phyloP scores from a whole-genome alignment of 2,329 filamentous ascomycete genomes.

The Zasmidium citrigriseum region DNA sequence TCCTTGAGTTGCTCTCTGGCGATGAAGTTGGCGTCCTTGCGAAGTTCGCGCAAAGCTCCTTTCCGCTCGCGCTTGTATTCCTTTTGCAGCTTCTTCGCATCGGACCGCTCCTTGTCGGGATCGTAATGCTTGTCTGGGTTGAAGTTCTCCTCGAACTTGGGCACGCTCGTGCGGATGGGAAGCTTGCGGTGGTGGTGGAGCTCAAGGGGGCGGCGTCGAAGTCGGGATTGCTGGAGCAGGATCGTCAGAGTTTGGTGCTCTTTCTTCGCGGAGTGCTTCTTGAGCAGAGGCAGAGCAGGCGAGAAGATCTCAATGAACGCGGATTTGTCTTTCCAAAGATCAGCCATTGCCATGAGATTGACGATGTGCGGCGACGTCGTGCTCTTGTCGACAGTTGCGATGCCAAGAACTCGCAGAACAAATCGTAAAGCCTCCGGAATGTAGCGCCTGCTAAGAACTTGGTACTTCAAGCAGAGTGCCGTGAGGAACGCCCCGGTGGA shows the following conservation, averaged over 20 bases:
- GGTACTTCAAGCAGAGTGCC: constrained; percentile 78
- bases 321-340: constrained; percentile 71
- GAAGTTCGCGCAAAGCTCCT: constrained; percentile 87
- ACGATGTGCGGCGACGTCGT: constrained; percentile 57
- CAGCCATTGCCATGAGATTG: constrained; percentile 67
- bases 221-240: constrained; percentile 62
- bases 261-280: constrained; percentile 35
- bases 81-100: constrained; percentile 77
- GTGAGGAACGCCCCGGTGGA: constrained; percentile 76
- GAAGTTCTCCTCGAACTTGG: constrained; percentile 95
- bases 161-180: constrained; percentile 82
- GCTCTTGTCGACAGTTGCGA: constrained; percentile 38
- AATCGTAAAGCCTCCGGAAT: constrained; percentile 88
- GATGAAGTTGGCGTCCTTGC: constrained; percentile 94
- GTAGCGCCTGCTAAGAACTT: constrained; percentile 80
- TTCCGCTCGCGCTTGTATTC: constrained; percentile 96
- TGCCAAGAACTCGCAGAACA: constrained; percentile 67
- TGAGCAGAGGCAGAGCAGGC: constrained; percentile 48
- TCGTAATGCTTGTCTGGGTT: constrained; percentile 98
- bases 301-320: constrained; percentile 79
- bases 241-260: constrained; percentile 64
- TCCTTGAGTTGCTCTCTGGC: constrained; percentile 83
- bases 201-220: constrained; percentile 74
- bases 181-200: constrained; percentile 87
- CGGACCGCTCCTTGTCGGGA: constrained; percentile 84